These are phyloP conservation scores for Botrytis hyacinthi DNA, from an alignment of 2,329 filamentous ascomycete species.

Conservation along the genomic window DNA sequence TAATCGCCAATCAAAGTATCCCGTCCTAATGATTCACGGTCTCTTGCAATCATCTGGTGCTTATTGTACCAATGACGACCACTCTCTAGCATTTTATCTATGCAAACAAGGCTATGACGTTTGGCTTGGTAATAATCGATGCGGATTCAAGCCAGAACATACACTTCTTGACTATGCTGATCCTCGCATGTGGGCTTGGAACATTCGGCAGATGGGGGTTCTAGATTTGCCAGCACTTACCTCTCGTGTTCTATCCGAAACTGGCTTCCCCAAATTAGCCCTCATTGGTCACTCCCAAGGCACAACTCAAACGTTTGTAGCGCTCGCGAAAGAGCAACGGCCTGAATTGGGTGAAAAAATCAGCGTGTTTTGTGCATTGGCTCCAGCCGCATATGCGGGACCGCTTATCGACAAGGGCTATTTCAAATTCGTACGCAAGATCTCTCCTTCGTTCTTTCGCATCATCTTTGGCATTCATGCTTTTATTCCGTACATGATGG, in stretches of 20 bases:
- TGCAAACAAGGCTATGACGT: constrained; percentile 92
- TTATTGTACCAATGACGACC: constrained; percentile 87
- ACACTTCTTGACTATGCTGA: constrained; percentile 67
- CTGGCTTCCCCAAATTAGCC: constrained; percentile 77
- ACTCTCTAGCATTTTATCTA: constrained; percentile 86
- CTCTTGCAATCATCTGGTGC: constrained; percentile 84
- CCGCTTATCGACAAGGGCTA: constrained; percentile 82
- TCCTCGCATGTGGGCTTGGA: constrained; percentile 96
- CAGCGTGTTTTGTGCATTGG: constrained; percentile 86
- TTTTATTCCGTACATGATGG: constrained; percentile 93
- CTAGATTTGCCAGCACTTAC: constrained; percentile 81
- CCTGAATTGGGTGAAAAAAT: constrained; percentile 80
- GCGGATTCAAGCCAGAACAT: constrained; percentile 79
- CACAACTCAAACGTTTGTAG: constrained; percentile 83
- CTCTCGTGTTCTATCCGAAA: constrained; percentile 76
- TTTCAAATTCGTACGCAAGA: constrained; percentile 85
- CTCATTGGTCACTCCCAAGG: constrained; percentile 88
- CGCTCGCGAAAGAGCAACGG: constrained; percentile 83
- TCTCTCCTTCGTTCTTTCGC: constrained; percentile 73
- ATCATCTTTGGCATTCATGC: constrained; percentile 87
- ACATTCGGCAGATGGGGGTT: constrained; percentile 89
- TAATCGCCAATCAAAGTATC: constrained; percentile 57
- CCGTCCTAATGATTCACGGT: constrained; percentile 83
- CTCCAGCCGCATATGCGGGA: constrained; percentile 86
- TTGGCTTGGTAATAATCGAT: constrained; percentile 92